These are phyloP conservation scores for Wallacemonas sp. DNA, from an alignment of 208 protist genomes.

Conservation along the genomic window DNA sequence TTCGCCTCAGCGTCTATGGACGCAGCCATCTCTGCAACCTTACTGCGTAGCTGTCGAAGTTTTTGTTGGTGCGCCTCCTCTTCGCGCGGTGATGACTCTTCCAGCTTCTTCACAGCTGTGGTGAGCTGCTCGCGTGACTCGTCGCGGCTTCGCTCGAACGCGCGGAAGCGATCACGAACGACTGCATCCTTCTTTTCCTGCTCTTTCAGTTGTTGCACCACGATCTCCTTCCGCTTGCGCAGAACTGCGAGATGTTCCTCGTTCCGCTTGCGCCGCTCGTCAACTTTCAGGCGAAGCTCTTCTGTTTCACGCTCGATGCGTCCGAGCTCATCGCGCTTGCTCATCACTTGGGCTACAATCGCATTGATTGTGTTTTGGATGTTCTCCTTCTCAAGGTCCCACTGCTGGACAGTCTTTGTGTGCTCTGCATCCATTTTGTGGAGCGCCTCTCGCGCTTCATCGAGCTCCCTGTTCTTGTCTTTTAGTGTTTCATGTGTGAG, in stretches of 20 bases:
- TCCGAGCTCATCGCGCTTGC: conserved; percentile 65
- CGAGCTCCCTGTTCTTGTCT: conserved; percentile 51
- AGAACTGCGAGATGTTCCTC: conserved; percentile 67
- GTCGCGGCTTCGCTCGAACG: conserved; percentile 52
- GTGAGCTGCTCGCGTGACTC: conserved; percentile 53
- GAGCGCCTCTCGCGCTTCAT: conserved; percentile 36
- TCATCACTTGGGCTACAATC: conserved; percentile 57
- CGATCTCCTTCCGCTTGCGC: conserved; percentile 44
- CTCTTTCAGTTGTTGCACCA: conserved; percentile 35
- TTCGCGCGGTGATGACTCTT: conserved; percentile 47
- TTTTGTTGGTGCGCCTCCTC: conserved; percentile 48
- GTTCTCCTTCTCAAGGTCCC: conserved; percentile 80
- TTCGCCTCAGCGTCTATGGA: conserved; percentile 67
- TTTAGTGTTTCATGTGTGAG: conserved; percentile 51
- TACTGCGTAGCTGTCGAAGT: conserved; percentile 36
- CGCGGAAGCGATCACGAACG: conserved; percentile 37
- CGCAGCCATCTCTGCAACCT: conserved; percentile 43
- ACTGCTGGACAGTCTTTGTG: conserved; percentile 57
- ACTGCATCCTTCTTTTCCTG: conserved; percentile 57
- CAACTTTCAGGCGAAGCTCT: conserved; percentile 68
- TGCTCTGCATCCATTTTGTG: conserved; percentile 53
- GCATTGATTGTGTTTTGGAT: conserved; percentile 70
- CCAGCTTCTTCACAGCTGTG: conserved; percentile 42
- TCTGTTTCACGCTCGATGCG: conserved; percentile 56
- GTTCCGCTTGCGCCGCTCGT: conserved; percentile 64